A percentile compares a stretch with the other conserved stretches of the same genome.
These are phyloP conservation scores for Fraxinus paxiana DNA, from an alignment of 305 asterid genomes.

Conservation along the genomic window DNA sequence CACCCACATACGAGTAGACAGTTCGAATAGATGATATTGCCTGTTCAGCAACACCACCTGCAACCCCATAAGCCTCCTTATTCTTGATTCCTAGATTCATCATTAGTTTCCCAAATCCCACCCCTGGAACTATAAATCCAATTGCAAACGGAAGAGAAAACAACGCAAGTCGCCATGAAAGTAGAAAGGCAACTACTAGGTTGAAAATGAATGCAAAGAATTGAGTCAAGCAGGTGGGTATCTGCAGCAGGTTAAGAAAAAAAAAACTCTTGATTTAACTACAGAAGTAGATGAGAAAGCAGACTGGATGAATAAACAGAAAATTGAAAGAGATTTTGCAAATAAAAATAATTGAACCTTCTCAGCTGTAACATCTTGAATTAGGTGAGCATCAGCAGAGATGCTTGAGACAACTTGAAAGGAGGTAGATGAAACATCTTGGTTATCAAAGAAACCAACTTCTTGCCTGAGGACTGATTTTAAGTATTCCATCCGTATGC, in stretches of 20 bases:
- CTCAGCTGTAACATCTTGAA: slow-evolving; percentile 57
- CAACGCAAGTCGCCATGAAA: slow-evolving; percentile 70
- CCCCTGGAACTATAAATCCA: slow-evolving; percentile 54
- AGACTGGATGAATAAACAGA: slow-evolving; percentile 3
- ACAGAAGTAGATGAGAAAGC: not conserved
- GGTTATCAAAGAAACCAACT: slow-evolving; percentile 49
- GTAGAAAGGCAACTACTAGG: slow-evolving; percentile 50
- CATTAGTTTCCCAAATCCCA: slow-evolving; percentile 59
- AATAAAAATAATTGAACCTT: slow-evolving; percentile 33
- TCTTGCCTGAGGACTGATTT: slow-evolving; percentile 60
- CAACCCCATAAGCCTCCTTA: slow-evolving; percentile 53
- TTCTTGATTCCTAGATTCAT: slow-evolving; percentile 48
- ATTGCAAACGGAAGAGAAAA: slow-evolving; percentile 61
- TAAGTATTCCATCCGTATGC: slow-evolving; percentile 43
- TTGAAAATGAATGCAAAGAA: slow-evolving; percentile 44
- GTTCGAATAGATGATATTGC: slow-evolving; percentile 57
- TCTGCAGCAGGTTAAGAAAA: slow-evolving; percentile 34
- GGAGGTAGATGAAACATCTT: slow-evolving; percentile 41
- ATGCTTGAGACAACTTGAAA: slow-evolving; percentile 49
- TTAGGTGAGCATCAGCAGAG: slow-evolving; percentile 46
- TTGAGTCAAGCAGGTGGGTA: slow-evolving; percentile 50
- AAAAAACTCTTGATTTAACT: not conserved
- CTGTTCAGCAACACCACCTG: slow-evolving; percentile 63
- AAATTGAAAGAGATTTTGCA: not conserved
- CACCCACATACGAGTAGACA: slow-evolving; percentile 57